These are phyloP conservation scores for Ulota crispa DNA, from an alignment of 225 moss, liverwort and hornwort genomes.

Conservation along the genomic window DNA sequence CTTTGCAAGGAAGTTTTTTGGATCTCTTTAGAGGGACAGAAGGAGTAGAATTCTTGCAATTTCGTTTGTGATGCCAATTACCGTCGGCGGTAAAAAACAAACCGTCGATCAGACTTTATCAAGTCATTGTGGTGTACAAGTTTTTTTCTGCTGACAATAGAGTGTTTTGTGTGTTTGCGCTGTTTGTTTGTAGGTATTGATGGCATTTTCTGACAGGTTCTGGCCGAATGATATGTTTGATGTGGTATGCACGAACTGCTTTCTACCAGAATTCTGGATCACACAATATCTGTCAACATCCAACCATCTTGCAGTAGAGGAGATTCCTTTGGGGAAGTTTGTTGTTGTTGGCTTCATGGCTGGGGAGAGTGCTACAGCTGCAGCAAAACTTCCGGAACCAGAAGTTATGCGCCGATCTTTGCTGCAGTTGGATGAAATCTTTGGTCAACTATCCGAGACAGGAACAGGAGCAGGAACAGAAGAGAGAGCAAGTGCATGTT, in stretches of 20 bases:
- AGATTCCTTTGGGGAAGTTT: constrained; percentile 51
- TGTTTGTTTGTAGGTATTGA: constrained; percentile 60
- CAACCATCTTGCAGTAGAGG: constrained; percentile 3
- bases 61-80: not conserved
- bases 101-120: not conserved
- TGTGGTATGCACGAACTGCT: constrained; percentile 77
- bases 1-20: too few relatives aligned
- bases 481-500: not conserved
- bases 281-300: constrained; percentile 68
- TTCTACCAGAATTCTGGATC: constrained; percentile 85
- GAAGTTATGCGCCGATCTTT: constrained; percentile 69
- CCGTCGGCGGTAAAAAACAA: not conserved
- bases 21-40: too few relatives aligned
- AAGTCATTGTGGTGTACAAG: not conserved
- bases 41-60: not conserved
- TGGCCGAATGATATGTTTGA: constrained; percentile 86
- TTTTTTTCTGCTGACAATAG: constrained; percentile 14
- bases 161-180: not conserved
- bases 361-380: constrained; percentile 66
- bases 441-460: constrained; percentile 36
- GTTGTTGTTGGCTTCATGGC: constrained; percentile 82
- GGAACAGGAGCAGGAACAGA: not conserved
- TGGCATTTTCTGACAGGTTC: constrained; percentile 77
- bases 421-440: constrained; percentile 79
- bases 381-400: constrained; percentile 56